These are phyloP conservation scores for Tetracentron sinense DNA, from an alignment of 164 flowering plant species.

Conservation along the genomic window DNA sequence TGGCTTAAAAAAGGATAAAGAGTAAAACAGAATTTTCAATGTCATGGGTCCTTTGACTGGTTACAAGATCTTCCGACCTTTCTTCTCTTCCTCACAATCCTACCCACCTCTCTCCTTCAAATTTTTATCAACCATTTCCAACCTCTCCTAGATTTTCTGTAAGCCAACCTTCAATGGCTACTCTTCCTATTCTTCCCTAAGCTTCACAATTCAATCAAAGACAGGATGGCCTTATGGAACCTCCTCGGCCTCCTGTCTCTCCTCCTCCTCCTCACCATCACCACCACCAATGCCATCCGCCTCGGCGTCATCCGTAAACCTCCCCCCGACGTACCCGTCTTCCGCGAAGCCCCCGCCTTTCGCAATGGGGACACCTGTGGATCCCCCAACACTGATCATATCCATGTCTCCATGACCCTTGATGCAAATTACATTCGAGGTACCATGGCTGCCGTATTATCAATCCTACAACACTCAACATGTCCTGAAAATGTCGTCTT, in stretches of 20 bases:
- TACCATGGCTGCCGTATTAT: slow-evolving; percentile 66
- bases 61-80: slow-evolving; percentile 11
- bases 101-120: slow-evolving; percentile 6
- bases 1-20: background rate
- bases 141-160: slow-evolving; percentile 16
- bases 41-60: no score
- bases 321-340: no score
- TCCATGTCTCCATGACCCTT: slow-evolving; percentile 69
- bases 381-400: slow-evolving; percentile 5
- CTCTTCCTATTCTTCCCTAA: slow-evolving; percentile 6
- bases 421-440: slow-evolving; percentile 69
- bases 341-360: slow-evolving; percentile 68
- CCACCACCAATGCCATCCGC: slow-evolving; percentile 26
- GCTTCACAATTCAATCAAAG: slow-evolving; percentile 9
- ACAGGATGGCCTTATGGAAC: slow-evolving; percentile 60
- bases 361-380: slow-evolving; percentile 49
- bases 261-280: slow-evolving; percentile 24
- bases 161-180: slow-evolving; percentile 20
- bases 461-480: slow-evolving; percentile 62
- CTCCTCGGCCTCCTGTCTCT: slow-evolving; percentile 17
- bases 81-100: slow-evolving; percentile 28
- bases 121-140: slow-evolving; percentile 4
- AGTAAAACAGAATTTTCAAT: no score
- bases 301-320: slow-evolving; percentile 23
- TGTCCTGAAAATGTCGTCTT: slow-evolving; percentile 65